Percentiles rank a stretch among this genome's conserved stretches.
phyloP scores from a whole-genome alignment of 306 rosid genomes.

The Quercus bicolor region DNA sequence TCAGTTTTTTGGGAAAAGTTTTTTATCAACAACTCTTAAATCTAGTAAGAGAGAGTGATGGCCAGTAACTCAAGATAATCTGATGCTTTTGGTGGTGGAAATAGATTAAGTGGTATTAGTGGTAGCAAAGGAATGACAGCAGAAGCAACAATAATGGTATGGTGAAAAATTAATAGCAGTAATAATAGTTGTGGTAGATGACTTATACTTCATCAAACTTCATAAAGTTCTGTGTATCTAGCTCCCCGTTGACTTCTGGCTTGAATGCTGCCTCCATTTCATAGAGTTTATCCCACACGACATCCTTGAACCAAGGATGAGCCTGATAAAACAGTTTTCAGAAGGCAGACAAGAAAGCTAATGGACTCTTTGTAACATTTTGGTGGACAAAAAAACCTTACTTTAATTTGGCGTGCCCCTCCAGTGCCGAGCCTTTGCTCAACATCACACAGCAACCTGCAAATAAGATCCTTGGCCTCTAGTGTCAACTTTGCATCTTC shows the following conservation, averaged over 20 bases:
- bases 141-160: background rate
- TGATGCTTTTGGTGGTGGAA: background rate
- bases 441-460: constrained; percentile 90
- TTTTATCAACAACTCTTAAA: background rate
- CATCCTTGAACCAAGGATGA: constrained; percentile 91
- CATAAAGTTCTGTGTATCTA: constrained; percentile 99
- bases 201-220: constrained; percentile 88
- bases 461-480: constrained; percentile 93
- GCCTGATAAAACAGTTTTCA: constrained; percentile 43
- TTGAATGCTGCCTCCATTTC: constrained; percentile 96
- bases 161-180: background rate
- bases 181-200: constrained; percentile 11
- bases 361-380: constrained; percentile 7
- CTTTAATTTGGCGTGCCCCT: constrained; percentile 86
- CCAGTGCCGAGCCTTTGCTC: constrained; percentile 84
- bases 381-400: constrained; percentile 30
- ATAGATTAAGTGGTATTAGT: background rate
- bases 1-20: no score
- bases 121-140: background rate
- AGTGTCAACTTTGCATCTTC: constrained; percentile 76
- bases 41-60: constrained; percentile 5
- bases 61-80: constrained; percentile 1
- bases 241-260: constrained; percentile 93
- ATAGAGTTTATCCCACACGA: constrained; percentile 88
- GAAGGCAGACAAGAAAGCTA: constrained; percentile 12